Base-by-base conservation (phyloP, 2,329 filamentous ascomycete genomes). In the Trichophyton equinum region DNA sequence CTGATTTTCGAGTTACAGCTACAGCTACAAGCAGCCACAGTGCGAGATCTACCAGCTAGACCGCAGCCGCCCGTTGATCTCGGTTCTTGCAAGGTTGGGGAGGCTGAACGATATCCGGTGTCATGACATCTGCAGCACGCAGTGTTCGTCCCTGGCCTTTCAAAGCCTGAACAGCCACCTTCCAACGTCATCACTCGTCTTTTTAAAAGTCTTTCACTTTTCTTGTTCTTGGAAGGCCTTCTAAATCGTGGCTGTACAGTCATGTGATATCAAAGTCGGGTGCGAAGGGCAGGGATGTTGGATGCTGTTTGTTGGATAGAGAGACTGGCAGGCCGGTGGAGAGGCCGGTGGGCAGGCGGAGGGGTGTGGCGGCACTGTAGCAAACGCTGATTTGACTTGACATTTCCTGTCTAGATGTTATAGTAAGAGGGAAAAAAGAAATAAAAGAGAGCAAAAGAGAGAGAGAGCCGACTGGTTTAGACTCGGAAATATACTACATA, bases 401-500 rank as follows among this genome's bases (percentile, higher is more conserved):
- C 44, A 47, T 47, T 30, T 47, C 44, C 20, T 22, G 44, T 47
- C 44, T 47, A 47, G 44, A 9, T 25, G 44, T 20, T 7, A 46
- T 22, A 27, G 22, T 18, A 53, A 33, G 22, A 18, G 22, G 27
- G 20, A 11, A 27, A 53, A 25, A 20, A 7, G 18, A 33, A 2
- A 11, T 7, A 56, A 38, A n/a, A 25, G 5, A 57, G 22, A 57
- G 33, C 18, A 18, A 22, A 13, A 57, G 55, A 60, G 27, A 60
- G 46, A 18, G n/a, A 44, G 40, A 44, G 40, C 40, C 40, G 15
- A 18, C 40, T 44, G 40, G 15, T 18, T 18, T 38, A 38, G 8
- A 38, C 33, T 18, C 15, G n/a, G 40, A 27, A 36, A 55, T 62
- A 63, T 63, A 63, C 60, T 62, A 63, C 60, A 63, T 60, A 60